Evolutionary conservation across 2,329 filamentous ascomycete species (phyloP).

Genomic region (Aspergillus quadrilineatus): DNA sequence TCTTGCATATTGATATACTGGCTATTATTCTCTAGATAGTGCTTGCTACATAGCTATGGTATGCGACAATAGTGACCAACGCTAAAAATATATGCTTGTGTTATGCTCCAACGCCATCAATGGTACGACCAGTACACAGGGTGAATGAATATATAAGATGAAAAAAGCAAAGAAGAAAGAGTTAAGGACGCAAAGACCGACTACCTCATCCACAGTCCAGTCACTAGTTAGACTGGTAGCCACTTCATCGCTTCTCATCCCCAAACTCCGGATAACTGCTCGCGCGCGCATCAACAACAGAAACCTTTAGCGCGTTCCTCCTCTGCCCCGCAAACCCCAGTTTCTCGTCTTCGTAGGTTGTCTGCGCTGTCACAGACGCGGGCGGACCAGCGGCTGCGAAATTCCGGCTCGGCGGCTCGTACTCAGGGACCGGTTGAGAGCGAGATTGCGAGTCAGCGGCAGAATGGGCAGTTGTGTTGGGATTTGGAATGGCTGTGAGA

Average conservation of each 20-base stretch:
- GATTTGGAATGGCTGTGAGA: slow-evolving; percentile 30
- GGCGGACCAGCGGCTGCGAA: slow-evolving; percentile 1
- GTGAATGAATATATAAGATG: not conserved
- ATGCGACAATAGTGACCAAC: not conserved
- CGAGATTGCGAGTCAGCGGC: not conserved
- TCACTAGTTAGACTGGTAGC: no score
- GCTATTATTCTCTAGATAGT: not conserved
- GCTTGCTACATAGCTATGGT: not conserved
- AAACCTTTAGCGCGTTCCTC: slow-evolving; percentile 33
- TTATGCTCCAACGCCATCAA: not conserved
- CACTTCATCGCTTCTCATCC: slow-evolving; percentile 26
- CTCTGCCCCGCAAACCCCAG: slow-evolving; percentile 44
- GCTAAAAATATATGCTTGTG: no score
- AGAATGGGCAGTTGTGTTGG: not conserved
- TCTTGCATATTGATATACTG: not conserved
- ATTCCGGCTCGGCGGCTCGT: slow-evolving; percentile 22
- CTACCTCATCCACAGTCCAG: no score
- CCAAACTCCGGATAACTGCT: slow-evolving; percentile 43
- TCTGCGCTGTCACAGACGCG: slow-evolving; percentile 4
- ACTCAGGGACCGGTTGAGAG: slow-evolving; percentile 26
- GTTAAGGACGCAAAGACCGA: not conserved
- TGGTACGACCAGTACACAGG: not conserved
- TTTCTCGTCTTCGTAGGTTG: slow-evolving; percentile 41
- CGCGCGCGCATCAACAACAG: slow-evolving; percentile 26
- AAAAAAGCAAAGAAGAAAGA: not conserved